These are phyloP conservation scores for Kitagawia praeruptora DNA, from an alignment of 129 eudicot genomes.

Conservation along the genomic window DNA sequence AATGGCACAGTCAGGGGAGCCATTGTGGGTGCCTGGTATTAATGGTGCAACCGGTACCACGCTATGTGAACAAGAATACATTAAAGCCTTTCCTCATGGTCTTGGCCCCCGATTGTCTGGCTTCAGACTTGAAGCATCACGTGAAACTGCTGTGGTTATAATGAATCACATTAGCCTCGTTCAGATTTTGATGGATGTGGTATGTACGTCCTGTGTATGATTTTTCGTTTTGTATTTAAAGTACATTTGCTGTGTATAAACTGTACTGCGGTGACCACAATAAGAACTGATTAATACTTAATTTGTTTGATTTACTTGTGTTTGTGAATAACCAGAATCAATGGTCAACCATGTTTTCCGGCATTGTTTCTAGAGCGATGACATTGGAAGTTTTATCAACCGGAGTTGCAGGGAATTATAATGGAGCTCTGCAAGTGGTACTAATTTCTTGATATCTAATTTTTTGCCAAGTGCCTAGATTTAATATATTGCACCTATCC, in stretches of 20 bases:
- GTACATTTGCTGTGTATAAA: not conserved
- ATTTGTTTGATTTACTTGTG: not conserved
- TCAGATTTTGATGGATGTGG: conserved; percentile 65
- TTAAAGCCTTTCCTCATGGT: conserved; percentile 39
- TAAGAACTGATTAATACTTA: not conserved
- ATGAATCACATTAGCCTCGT: conserved; percentile 54
- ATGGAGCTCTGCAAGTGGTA: conserved; percentile 41
- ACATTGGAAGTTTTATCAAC: conserved; percentile 58
- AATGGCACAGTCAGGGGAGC: conserved; percentile 43
- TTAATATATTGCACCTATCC: not conserved
- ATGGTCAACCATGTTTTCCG: conserved; percentile 51
- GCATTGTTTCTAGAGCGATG: conserved; percentile 56
- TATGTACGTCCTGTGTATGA: conserved; percentile 5
- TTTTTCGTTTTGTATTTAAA: not conserved
- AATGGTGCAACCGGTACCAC: conserved; percentile 19
- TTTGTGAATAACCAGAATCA: conserved; percentile 31
- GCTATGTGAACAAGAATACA: conserved; percentile 41
- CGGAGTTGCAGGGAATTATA: conserved; percentile 45
- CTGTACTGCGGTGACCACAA: not conserved
- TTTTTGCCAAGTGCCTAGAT: not conserved
- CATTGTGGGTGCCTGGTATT: conserved; percentile 44
- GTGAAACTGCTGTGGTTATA: conserved; percentile 39
- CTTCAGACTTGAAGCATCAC: conserved; percentile 47
- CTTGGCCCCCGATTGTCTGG: conserved; percentile 27
- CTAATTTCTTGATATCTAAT: not conserved